A percentile compares a stretch with the other conserved stretches of the same genome.
These are phyloP conservation scores for Leccinum subrobustum DNA, from an alignment of 1,284 basidiomycete genomes.

Conservation along the genomic window DNA sequence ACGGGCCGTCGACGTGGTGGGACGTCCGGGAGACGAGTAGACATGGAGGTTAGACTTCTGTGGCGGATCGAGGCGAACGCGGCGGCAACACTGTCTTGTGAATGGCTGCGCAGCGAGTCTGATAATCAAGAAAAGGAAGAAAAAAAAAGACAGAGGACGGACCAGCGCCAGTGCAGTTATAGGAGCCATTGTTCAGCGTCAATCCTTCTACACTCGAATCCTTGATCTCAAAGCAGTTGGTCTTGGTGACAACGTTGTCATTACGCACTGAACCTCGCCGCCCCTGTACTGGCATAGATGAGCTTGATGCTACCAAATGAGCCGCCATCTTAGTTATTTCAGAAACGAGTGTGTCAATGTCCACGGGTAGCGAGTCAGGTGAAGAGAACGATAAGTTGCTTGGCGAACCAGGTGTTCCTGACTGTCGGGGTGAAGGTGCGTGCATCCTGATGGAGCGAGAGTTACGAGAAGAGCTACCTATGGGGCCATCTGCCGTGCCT, in stretches of 20 bases:
- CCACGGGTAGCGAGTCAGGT: not conserved
- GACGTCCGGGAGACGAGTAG: too few species aligned
- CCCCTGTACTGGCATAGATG: not conserved
- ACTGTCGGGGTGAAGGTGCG: conserved; percentile 9
- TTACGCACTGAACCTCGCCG: not conserved
- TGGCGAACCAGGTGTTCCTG: not conserved
- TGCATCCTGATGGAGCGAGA: conserved; percentile 6
- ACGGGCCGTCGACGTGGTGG: not conserved
- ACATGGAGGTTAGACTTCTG: not conserved
- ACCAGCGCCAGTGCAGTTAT: conserved; percentile 15
- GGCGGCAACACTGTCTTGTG: conserved; percentile 1
- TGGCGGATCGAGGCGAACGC: not conserved
- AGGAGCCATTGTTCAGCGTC: conserved; percentile 16
- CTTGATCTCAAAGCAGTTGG: conserved; percentile 9
- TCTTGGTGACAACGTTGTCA: not conserved
- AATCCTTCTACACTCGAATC: conserved; percentile 8
- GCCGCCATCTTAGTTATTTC: not conserved
- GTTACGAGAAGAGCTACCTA: not conserved
- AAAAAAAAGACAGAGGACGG: not conserved
- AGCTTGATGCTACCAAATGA: not conserved
- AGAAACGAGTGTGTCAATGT: not conserved
- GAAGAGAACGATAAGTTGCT: not conserved
- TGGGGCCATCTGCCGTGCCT: not conserved
- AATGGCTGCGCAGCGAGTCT: conserved; percentile 4
- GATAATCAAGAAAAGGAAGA: not conserved